A percentile compares a stretch with the other conserved stretches of the same genome.
These are phyloP conservation scores for Podospora comata DNA, from an alignment of 495 filamentous ascomycete genomes.

Conservation along the genomic window DNA sequence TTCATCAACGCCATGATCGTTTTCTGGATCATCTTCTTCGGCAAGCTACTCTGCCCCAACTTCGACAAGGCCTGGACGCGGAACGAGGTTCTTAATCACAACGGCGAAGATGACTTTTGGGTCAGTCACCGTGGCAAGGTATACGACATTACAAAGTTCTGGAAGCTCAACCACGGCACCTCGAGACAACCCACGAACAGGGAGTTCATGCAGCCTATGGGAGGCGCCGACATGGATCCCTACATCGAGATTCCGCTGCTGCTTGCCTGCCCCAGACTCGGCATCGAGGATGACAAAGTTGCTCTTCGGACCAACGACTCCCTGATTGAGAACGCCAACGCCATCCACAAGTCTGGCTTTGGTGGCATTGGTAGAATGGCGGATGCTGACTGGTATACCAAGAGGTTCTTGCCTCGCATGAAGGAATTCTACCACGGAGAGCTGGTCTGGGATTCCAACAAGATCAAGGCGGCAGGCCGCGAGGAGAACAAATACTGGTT, in stretches of 20 bases:
- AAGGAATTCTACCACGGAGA: constrained; percentile 82
- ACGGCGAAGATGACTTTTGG: constrained; percentile 72
- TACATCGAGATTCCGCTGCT: constrained; percentile 81
- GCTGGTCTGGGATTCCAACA: constrained; percentile 59
- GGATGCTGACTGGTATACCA: constrained; percentile 69
- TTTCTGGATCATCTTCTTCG: constrained; percentile 90
- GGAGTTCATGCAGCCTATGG: constrained; percentile 70
- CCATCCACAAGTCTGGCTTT: constrained; percentile 64
- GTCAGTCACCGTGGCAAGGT: constrained; percentile 86
- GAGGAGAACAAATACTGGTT: constrained; percentile 72
- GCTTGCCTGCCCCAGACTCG: constrained; percentile 64
- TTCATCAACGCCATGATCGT: constrained; percentile 79
- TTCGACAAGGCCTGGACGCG: constrained; percentile 85
- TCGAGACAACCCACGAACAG: constrained; percentile 54
- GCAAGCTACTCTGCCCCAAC: constrained; percentile 81
- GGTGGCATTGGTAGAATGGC: constrained; percentile 55
- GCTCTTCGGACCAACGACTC: constrained; percentile 53
- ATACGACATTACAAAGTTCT: constrained; percentile 90
- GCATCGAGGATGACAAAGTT: constrained; percentile 51
- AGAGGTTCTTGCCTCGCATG: constrained; percentile 73
- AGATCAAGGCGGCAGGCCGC: constrained; percentile 61
- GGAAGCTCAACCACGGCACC: constrained; percentile 78
- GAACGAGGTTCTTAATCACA: constrained; percentile 67
- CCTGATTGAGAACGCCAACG: constrained; percentile 44
- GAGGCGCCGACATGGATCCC: constrained; percentile 71